phyloP scores from a whole-genome alignment of 208 protist species.

The Herpetomonas muscarum region DNA sequence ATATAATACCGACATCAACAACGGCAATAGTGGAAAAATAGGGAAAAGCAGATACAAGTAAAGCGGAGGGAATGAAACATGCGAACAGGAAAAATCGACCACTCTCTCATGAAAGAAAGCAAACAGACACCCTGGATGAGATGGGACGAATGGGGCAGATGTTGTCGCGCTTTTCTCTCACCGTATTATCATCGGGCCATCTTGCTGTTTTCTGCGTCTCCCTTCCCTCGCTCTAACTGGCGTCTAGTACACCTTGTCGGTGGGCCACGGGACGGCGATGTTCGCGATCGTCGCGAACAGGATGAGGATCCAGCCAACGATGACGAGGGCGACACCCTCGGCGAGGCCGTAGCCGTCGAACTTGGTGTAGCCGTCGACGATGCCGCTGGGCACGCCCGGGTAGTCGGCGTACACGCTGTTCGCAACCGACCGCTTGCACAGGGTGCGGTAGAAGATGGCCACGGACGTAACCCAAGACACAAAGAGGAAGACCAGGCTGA shows the following conservation, averaged over 20 bases:
- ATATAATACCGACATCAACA: too few species aligned
- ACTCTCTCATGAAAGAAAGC: too few species aligned
- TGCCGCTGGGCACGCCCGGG: conserved; percentile 46
- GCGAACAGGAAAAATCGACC: too few species aligned
- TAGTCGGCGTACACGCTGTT: conserved; percentile 20
- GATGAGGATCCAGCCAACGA: conserved; percentile 37
- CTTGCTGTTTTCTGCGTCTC: too few species aligned
- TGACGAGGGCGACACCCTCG: conserved; percentile 43
- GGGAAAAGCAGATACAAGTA: too few species aligned
- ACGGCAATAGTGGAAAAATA: not conserved
- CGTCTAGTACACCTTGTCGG: conserved; percentile 10
- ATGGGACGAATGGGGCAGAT: too few species aligned
- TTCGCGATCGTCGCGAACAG: conserved; percentile 30
- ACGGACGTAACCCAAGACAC: conserved; percentile 48
- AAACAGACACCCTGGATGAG: too few species aligned
- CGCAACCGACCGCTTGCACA: conserved; percentile 14
- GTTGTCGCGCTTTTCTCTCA: too few species aligned
- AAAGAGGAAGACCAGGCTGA: conserved; percentile 32
- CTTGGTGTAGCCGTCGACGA: conserved; percentile 32
- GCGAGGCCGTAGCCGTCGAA: conserved; percentile 47
- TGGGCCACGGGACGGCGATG: conserved; percentile 36
- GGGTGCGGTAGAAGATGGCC: conserved; percentile 31
- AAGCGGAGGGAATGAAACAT: too few species aligned
- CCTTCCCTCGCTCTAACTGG: not conserved
- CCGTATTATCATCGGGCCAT: too few species aligned